Conservation (phyloP, 2,329 filamentous ascomycete species). For the Drechmeria coniospora region DNA sequence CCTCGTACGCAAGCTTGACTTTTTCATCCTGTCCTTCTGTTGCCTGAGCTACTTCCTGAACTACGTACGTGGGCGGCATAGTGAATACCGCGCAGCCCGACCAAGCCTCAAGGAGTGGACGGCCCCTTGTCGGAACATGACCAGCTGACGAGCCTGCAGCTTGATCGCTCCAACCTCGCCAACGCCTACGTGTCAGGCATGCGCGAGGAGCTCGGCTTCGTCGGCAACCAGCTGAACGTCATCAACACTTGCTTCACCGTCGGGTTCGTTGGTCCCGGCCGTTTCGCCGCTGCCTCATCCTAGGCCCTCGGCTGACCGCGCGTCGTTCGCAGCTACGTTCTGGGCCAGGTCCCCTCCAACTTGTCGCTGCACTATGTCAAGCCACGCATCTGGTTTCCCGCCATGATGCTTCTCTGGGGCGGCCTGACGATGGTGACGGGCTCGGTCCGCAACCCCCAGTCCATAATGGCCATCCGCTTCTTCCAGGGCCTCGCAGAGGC, state of each 20-base stretch:
- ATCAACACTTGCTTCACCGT: slow-evolving; percentile 21
- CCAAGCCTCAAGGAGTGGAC: background rate
- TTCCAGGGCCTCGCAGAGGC: slow-evolving; percentile 23
- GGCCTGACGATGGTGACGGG: slow-evolving; percentile 42
- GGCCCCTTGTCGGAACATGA: background rate
- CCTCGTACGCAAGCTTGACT: slow-evolving; percentile 43
- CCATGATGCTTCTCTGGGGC: slow-evolving; percentile 50
- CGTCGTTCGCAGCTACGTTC: slow-evolving; percentile 17
- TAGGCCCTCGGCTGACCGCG: background rate
- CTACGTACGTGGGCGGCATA: slow-evolving; percentile 22
- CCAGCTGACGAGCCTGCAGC: slow-evolving; percentile 7
- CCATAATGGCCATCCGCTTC: slow-evolving; percentile 23
- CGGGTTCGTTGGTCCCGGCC: slow-evolving; percentile 12
- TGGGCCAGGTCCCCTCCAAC: slow-evolving; percentile 47
- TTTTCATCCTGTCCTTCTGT: slow-evolving; percentile 49
- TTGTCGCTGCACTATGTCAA: slow-evolving; percentile 46
- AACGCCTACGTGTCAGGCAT: slow-evolving; percentile 29
- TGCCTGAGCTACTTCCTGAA: slow-evolving; percentile 42
- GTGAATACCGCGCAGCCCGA: background rate
- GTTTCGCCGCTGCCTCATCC: background rate
- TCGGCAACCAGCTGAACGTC: slow-evolving; percentile 25
- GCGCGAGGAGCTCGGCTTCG: slow-evolving; percentile 29
- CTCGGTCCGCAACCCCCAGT: slow-evolving; percentile 19
- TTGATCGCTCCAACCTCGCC: slow-evolving; percentile 22
- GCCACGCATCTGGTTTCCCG: slow-evolving; percentile 47